These are phyloP conservation scores for Neonectria faginata DNA, from an alignment of 2,329 filamentous ascomycete genomes.

Conservation along the genomic window DNA sequence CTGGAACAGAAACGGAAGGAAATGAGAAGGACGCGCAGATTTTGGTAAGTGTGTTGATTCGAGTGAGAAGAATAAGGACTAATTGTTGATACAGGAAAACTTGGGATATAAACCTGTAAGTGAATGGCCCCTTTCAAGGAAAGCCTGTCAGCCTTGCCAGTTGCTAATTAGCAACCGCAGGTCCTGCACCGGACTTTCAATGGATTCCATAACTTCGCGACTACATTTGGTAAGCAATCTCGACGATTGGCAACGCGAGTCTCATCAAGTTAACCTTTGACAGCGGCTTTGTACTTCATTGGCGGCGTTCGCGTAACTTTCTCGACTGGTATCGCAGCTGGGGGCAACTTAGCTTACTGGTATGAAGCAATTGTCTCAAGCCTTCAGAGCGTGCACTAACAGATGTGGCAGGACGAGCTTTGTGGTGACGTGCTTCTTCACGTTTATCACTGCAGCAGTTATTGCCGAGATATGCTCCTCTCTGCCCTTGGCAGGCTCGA, in stretches of 20 bases:
- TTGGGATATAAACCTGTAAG: conserved; percentile 45
- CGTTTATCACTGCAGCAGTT: conserved; percentile 70
- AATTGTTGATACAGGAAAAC: conserved; percentile 30
- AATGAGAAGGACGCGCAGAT: conserved; percentile 23
- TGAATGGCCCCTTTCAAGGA: not conserved
- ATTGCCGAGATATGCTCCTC: conserved; percentile 71
- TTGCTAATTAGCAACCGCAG: conserved; percentile 46
- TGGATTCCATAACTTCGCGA: conserved; percentile 69
- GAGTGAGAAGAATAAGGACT: not conserved
- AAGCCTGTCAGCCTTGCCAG: not conserved
- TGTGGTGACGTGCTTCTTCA: conserved; percentile 69
- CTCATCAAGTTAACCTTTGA: not conserved
- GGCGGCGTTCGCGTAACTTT: conserved; percentile 71
- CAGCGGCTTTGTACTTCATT: conserved; percentile 71
- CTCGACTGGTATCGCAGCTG: conserved; percentile 71
- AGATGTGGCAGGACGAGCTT: conserved; percentile 64
- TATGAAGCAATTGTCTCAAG: conserved; percentile 39
- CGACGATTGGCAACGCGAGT: conserved; percentile 18
- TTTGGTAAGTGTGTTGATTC: conserved; percentile 15
- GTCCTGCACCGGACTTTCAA: conserved; percentile 68
- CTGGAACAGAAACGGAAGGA: conserved; percentile 13
- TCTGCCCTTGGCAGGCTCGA: conserved; percentile 68
- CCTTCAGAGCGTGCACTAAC: conserved; percentile 9
- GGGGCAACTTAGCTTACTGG: conserved; percentile 72
- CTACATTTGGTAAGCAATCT: conserved; percentile 63